Evolutionary conservation across 805 yeast genomes (phyloP), one percentile per base, ranked within the genome.

Genomic region (Metschnikowia lochheadii): DNA sequence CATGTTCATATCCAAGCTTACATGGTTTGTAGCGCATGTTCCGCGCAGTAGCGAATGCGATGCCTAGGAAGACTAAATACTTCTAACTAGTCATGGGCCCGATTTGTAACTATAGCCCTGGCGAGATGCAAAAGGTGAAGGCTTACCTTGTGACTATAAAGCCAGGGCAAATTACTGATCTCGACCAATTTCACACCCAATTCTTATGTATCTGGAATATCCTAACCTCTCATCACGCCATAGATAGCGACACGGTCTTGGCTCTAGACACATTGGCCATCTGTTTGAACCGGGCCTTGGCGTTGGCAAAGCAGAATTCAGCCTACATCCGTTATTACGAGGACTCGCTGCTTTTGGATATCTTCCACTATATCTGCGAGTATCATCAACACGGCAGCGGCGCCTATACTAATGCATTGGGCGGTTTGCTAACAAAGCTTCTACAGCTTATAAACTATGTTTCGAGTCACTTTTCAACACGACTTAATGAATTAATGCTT

Each of bases 331-430:
- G 20, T 6, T 33, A 14, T 10, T 32, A 7, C 14, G 15, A 21
- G 8, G 29, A 35, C 40, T 21, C 15, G 26, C 33, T 44, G 20
- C 34, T 34, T 2, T n/a, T 23, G 23, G 36, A 44, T 40, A 18
- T 82, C 1, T 80, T 80, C 58, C 70, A 71, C 21, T 85, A 79
- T 62, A 75, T 85, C 13, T 66, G 84, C 36, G 90, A 83, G 56
- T 83, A 79, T 62, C 83, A 90, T 83, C 81, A 80, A 48, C 87
- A 84, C 46, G 78, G 87, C 1, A 83, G 85, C 4, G 81, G 87
- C 2, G 83, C 95, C 0, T 64, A 87, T 26, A 81, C 85, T 5
- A 87, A 85, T 60, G 84, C 95, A 0, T 63, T 88, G 47, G 78
- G 74, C 49, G 87, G 82, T 32, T 60, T 89, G 42, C 77, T 89